Percentiles rank a stretch among this genome's conserved stretches.
phyloP scores from a whole-genome alignment of 2,329 filamentous ascomycete genomes.

The Setomelanomma holmii region DNA sequence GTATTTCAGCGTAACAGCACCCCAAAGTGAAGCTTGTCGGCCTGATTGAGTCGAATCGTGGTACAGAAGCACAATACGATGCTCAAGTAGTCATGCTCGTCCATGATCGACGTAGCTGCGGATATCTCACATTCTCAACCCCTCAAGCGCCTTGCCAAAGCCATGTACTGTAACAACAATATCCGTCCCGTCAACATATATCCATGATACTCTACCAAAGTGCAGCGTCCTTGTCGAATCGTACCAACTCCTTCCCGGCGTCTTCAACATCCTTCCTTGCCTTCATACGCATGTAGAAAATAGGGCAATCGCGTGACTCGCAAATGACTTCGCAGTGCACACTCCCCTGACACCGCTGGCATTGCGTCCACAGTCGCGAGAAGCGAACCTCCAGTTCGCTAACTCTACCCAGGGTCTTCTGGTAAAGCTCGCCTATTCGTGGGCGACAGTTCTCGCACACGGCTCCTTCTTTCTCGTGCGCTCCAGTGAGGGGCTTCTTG shows the following conservation, averaged over 20 bases:
- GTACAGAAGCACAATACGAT: background rate
- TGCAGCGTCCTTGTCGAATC: conserved; percentile 87
- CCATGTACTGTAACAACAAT: background rate
- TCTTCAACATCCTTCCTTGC: conserved; percentile 99
- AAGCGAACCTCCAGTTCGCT: conserved; percentile 94
- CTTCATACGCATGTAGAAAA: conserved; percentile 99
- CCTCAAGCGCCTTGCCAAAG: background rate
- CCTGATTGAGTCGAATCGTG: no score
- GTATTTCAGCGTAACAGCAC: no score
- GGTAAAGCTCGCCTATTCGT: conserved; percentile 90
- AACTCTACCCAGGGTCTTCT: conserved; percentile 85
- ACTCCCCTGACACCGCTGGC: conserved; percentile 95
- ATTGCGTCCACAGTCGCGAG: conserved; percentile 94
- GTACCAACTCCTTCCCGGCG: conserved; percentile 83
- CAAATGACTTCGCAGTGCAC: conserved; percentile 99
- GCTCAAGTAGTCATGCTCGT: no score
- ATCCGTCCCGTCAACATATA: background rate
- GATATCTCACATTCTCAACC: background rate
- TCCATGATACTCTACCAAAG: conserved; percentile 60
- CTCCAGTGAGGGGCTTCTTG: conserved; percentile 89
- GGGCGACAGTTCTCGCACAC: conserved; percentile 87
- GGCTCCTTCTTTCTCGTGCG: conserved; percentile 81
- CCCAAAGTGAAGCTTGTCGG: no score
- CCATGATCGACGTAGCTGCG: background rate
- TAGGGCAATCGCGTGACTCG: conserved; percentile 93